A percentile compares a stretch with the other conserved stretches of the same genome.
Evolutionary conservation across 768 basidiomycete genomes (phyloP).

Genomic region (Tricholoma hemisulphureum): DNA sequence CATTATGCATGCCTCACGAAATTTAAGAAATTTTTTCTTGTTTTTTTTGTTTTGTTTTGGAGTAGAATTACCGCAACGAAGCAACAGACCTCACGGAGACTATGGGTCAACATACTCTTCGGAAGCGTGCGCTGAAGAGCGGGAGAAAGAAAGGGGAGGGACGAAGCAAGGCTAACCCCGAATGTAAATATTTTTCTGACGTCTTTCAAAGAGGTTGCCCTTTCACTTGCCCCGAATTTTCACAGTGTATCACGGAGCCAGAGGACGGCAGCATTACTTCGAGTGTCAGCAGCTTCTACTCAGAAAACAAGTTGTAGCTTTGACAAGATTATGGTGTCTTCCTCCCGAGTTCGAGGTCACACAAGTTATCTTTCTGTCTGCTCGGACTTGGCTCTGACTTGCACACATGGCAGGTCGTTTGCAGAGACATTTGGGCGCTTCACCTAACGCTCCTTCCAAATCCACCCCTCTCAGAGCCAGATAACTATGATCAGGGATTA

Average conservation of each 20-base stretch:
- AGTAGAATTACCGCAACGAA: slow-evolving; percentile 81
- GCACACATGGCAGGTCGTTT: slow-evolving; percentile 53
- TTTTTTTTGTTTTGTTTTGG: too few relatives aligned
- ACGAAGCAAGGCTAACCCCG: slow-evolving; percentile 54
- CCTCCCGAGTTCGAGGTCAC: slow-evolving; percentile 78
- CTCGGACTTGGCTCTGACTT: slow-evolving; percentile 2
- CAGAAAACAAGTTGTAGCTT: slow-evolving; percentile 67
- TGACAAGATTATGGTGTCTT: slow-evolving; percentile 64
- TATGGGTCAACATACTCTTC: slow-evolving; percentile 57
- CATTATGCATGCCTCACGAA: not conserved
- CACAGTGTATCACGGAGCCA: slow-evolving; percentile 80
- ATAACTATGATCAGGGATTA: slow-evolving; percentile 40
- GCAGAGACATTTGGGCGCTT: slow-evolving; percentile 79
- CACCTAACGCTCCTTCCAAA: slow-evolving; percentile 62
- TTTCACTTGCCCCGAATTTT: not conserved
- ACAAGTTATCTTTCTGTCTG: slow-evolving; percentile 1
- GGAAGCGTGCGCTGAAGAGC: slow-evolving; percentile 65
- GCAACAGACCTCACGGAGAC: slow-evolving; percentile 61
- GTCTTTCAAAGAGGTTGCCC: not conserved
- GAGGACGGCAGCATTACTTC: slow-evolving; percentile 77
- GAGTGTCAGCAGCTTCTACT: slow-evolving; percentile 83
- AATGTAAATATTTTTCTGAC: slow-evolving; percentile 37
- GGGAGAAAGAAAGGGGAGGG: slow-evolving; percentile 50
- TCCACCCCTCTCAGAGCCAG: slow-evolving; percentile 62
- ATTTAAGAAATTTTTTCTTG: not conserved